Evolutionary conservation across 345 rosid species (phyloP).

Genomic region (Hibiscus tridactylites): DNA sequence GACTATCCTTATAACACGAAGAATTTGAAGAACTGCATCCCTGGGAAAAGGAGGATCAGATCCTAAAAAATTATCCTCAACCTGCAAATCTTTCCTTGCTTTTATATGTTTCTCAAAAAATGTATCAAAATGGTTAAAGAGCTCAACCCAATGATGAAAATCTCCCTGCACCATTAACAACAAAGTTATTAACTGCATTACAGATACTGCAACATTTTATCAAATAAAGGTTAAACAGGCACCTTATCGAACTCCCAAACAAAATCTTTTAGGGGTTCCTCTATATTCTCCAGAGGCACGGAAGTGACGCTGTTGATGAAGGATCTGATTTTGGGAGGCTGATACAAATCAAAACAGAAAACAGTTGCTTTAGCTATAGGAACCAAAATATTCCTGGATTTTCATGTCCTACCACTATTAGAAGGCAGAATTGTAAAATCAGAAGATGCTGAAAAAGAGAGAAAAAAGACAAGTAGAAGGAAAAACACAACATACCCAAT

Average conservation of each 20-base stretch:
- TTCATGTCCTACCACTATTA: constrained; percentile 1
- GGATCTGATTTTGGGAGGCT: constrained; percentile 90
- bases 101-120: constrained; percentile 87
- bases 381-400: not conserved
- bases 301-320: constrained; percentile 64
- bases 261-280: constrained; percentile 67
- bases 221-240: constrained; percentile 8
- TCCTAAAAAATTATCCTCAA: constrained; percentile 63
- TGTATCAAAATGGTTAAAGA: constrained; percentile 85
- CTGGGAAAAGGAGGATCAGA: constrained; percentile 75
- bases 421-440: not conserved
- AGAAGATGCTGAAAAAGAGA: not conserved
- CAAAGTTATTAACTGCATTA: constrained; percentile 9
- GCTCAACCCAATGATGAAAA: constrained; percentile 98
- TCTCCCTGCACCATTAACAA: constrained; percentile 61
- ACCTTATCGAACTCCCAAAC: constrained; percentile 96
- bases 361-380: not conserved
- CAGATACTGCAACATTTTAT: not conserved
- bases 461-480: no score
- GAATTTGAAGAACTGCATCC: constrained; percentile 86
- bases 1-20: constrained; percentile 78
- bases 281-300: constrained; percentile 64
- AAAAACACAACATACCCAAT: not conserved
- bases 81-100: constrained; percentile 72
- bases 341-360: constrained; percentile 14